These are phyloP conservation scores for Flaveria sonorensis DNA, from an alignment of 129 eudicot species.

Conservation along the genomic window DNA sequence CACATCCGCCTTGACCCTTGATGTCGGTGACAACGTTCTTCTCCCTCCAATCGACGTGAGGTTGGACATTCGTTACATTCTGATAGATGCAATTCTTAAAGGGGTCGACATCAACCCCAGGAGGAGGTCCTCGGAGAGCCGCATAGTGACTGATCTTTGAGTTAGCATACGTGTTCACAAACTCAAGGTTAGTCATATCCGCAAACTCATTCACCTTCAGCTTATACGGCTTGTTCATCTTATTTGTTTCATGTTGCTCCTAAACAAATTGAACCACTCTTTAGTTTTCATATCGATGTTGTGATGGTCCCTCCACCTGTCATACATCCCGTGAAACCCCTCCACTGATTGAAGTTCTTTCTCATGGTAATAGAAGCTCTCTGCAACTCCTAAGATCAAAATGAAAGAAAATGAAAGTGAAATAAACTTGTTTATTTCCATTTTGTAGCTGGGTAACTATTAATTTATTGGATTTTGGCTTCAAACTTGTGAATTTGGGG, in stretches of 20 bases:
- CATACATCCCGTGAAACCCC: constrained; percentile 57
- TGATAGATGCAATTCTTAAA: constrained; percentile 38
- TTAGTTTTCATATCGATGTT: constrained; percentile 38
- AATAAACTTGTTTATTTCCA: constrained; percentile 35
- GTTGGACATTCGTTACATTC: constrained; percentile 40
- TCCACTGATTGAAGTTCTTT: constrained; percentile 60
- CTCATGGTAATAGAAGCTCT: constrained; percentile 66
- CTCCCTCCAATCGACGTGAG: constrained; percentile 63
- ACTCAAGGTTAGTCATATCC: constrained; percentile 73
- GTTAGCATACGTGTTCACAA: constrained; percentile 47
- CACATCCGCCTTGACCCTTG: constrained; percentile 73
- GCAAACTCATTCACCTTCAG: constrained; percentile 71
- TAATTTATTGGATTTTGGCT: not conserved
- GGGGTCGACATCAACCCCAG: not conserved
- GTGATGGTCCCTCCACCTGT: constrained; percentile 79
- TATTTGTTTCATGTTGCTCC: constrained; percentile 55
- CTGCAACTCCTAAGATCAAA: constrained; percentile 37
- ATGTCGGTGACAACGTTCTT: constrained; percentile 50
- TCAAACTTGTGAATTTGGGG: constrained; percentile 25
- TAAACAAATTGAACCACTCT: constrained; percentile 63
- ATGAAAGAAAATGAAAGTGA: constrained; percentile 40
- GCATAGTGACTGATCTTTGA: constrained; percentile 42
- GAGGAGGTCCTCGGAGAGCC: constrained; percentile 39
- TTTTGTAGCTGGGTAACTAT: not conserved
- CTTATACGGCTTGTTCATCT: constrained; percentile 74